A percentile compares a stretch with the other conserved stretches of the same genome.
These are phyloP conservation scores for Boletellus emodensis DNA, from an alignment of 768 basidiomycete genomes.

Conservation along the genomic window DNA sequence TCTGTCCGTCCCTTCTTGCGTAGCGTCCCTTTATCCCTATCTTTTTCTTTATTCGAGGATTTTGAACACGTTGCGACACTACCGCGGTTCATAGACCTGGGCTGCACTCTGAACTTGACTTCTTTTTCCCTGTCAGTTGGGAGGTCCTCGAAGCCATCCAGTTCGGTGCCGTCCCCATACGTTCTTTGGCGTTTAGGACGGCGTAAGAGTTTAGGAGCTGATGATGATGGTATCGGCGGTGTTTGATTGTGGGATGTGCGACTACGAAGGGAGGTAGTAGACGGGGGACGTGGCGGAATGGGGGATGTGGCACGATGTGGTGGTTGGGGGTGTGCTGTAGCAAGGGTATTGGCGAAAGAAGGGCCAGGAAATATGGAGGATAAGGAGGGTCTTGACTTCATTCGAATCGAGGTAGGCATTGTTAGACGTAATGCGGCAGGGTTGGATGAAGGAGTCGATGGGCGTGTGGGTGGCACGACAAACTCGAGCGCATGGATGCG, in stretches of 20 bases:
- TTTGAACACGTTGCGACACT: conserved; percentile 47
- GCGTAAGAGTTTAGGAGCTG: conserved; percentile 62
- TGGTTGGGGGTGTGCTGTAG: conserved; percentile 29
- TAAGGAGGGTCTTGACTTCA: conserved; percentile 71
- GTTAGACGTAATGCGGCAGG: conserved; percentile 76
- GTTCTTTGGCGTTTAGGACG: conserved; percentile 72
- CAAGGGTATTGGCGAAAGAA: conserved; percentile 26
- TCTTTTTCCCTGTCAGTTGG: conserved; percentile 83
- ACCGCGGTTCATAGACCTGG: conserved; percentile 59
- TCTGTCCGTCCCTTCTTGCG: conserved; percentile 55
- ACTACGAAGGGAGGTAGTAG: conserved; percentile 45
- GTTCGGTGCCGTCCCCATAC: conserved; percentile 86
- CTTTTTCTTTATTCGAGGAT: conserved; percentile 36
- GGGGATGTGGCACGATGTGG: conserved; percentile 55
- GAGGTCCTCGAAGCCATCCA: conserved; percentile 85
- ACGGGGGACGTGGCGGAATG: conserved; percentile 55
- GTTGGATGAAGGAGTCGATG: conserved; percentile 77
- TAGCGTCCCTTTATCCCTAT: conserved; percentile 51
- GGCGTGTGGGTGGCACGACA: conserved; percentile 70
- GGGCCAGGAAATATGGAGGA: conserved; percentile 67
- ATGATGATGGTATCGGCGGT: conserved; percentile 39
- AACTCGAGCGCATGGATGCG: conserved; percentile 58
- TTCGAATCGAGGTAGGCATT: conserved; percentile 78
- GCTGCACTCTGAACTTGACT: conserved; percentile 67
- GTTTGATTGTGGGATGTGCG: conserved; percentile 27